A percentile compares a stretch with the other conserved stretches of the same genome.
Conservation (phyloP, 495 filamentous ascomycete genomes). For the Penicillium coffeae region DNA sequence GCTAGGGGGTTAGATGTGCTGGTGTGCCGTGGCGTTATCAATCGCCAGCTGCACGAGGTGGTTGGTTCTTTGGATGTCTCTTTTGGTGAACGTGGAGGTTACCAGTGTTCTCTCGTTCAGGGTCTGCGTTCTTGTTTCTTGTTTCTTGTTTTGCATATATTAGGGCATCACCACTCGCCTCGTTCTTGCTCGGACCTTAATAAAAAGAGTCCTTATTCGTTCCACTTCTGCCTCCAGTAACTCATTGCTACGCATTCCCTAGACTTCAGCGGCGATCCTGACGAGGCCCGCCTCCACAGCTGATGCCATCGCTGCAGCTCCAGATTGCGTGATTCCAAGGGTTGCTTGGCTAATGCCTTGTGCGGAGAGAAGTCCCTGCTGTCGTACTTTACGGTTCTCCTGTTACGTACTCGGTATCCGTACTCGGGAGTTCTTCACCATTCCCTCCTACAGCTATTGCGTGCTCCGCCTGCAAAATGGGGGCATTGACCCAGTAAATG, state of each 20-base stretch:
- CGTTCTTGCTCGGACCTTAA: constrained; percentile 4
- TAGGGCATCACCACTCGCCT: neutral
- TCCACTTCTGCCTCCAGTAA: too few relatives aligned
- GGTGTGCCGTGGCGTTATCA: constrained; percentile 1
- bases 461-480: too few relatives aligned
- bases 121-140: neutral
- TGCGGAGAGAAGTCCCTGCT: too few relatives aligned
- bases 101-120: neutral
- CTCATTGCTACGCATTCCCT: too few relatives aligned
- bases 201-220: constrained; percentile 1
- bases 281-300: neutral
- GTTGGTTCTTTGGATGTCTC: constrained; percentile 3
- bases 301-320: neutral
- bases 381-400: too few relatives aligned
- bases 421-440: too few relatives aligned
- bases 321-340: too few relatives aligned
- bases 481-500: too few relatives aligned
- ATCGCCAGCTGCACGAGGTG: neutral
- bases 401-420: too few relatives aligned
- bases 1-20: neutral
- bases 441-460: too few relatives aligned
- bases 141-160: constrained; percentile 1
- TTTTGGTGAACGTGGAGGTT: neutral
- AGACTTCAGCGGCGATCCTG: neutral
- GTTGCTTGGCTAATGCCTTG: too few relatives aligned